Percentiles rank a stretch among this genome's conserved stretches.
These are phyloP conservation scores for Babesia caballi DNA, from an alignment of 169 alveolate species.

Conservation along the genomic window DNA sequence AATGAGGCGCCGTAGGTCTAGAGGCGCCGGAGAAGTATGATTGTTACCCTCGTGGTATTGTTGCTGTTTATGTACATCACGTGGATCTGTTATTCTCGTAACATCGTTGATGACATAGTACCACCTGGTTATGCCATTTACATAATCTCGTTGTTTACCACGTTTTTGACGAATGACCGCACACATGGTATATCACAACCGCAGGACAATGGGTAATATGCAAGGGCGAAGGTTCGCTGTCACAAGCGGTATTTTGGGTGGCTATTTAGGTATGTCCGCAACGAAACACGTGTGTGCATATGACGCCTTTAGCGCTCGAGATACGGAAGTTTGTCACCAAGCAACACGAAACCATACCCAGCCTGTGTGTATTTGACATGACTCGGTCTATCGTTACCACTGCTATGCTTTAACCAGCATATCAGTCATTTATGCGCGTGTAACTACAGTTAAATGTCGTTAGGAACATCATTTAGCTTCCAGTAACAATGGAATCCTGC, in stretches of 20 bases:
- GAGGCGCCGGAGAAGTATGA: neutral
- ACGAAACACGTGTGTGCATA: neutral
- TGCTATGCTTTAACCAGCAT: constrained; percentile 60
- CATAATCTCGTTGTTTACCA: neutral
- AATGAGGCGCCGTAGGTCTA: no score
- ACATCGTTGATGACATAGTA: neutral
- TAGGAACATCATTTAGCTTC: neutral
- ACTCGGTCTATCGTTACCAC: constrained; percentile 67
- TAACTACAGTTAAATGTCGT: neutral
- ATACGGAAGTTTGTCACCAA: constrained; percentile 74
- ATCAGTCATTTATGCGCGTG: neutral
- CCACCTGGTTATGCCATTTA: neutral
- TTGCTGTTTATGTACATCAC: neutral
- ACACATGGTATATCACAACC: neutral
- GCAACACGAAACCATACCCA: constrained; percentile 77
- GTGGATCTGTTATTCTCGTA: neutral
- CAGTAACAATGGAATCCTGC: neutral
- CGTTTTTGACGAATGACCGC: neutral
- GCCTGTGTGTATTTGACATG: constrained; percentile 76
- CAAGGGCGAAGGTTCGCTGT: constrained; percentile 32
- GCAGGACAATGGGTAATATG: constrained; percentile 16
- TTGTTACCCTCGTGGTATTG: neutral
- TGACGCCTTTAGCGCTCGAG: constrained; percentile 47
- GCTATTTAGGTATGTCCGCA: constrained; percentile 58
- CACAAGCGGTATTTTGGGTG: constrained; percentile 69